These are phyloP conservation scores for Penicillium freii DNA, from an alignment of 2,329 filamentous ascomycete genomes.

Conservation along the genomic window DNA sequence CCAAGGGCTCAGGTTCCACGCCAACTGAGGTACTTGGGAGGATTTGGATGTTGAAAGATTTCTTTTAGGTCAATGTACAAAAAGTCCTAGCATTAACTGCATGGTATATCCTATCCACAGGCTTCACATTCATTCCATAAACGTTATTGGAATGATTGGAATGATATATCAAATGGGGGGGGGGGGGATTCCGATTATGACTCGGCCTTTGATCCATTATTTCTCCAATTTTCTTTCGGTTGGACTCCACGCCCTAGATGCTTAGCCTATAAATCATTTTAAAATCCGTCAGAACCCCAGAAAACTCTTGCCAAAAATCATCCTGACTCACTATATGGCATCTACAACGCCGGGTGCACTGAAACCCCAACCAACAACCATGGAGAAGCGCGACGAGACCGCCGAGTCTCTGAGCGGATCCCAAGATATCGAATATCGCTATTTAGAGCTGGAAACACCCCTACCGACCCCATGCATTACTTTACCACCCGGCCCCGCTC, in stretches of 20 bases:
- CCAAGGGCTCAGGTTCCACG: too few species aligned
- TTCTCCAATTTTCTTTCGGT: not conserved
- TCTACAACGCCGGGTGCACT: not conserved
- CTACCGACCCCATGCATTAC: conserved; percentile 49
- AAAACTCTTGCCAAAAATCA: not conserved
- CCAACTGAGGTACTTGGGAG: too few species aligned
- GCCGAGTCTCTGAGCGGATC: conserved; percentile 15
- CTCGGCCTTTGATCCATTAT: not conserved
- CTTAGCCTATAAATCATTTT: not conserved
- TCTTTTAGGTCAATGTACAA: too few species aligned
- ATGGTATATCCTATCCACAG: not conserved
- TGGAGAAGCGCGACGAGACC: conserved; percentile 15
- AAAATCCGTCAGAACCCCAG: not conserved
- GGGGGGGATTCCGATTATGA: not conserved
- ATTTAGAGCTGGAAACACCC: conserved; percentile 61
- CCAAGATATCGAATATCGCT: conserved; percentile 53
- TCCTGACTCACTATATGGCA: not conserved
- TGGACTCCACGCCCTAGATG: conserved; percentile 1
- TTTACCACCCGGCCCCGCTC: conserved; percentile 29
- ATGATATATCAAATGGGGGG: not conserved
- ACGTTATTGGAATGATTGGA: not conserved
- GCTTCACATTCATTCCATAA: too few species aligned
- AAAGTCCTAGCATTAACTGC: not conserved
- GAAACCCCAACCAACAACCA: conserved; percentile 8
- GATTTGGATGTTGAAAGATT: too few species aligned